Base-by-base conservation (phyloP, 176 grass and related monocot species). In the Avena insularis region DNA sequence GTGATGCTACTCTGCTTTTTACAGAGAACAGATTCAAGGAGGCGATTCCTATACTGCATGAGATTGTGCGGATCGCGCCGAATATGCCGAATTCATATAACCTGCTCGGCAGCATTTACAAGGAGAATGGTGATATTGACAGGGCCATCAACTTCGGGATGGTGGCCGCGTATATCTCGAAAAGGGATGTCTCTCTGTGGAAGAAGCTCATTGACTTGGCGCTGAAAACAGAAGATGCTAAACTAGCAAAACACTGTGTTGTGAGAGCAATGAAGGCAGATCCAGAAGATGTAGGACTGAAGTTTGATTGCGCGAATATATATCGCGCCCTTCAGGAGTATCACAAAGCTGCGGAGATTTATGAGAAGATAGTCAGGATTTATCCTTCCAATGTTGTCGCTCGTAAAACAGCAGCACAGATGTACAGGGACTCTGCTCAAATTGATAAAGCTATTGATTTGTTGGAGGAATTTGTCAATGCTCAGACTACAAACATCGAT, bases 181-280 rank as follows among this genome's bases (percentile, higher is more conserved):
- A 91, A 7, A 98, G 92, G 89, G 96, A 98, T 76, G 89, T 85
- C n/a, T 91, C 92, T 77, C 58, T 95, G 29, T 98, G 93, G 93
- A 93, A 82, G 78, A 98, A 95, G 76, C 92, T 98, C 33, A 74
- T 94, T 62, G 84, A 87, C 9, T 84, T 91, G 96, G 94, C 93
- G 23, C 68, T 82, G 90, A 90, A 94, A 73, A 88, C 86, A 45
- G 86, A 87, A 54, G 93, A 95, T 62, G 84, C 90, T 54, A 88
- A 89, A 73, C 87, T 95, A 49, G 83, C 93, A 78, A 95, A 87
- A 6, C 92, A 95, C 71, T 98, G 90, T 71, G 85, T 94, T 84
- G 84, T 82, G 53, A 98, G 94, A 70, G 96, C 96, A 47, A 95
- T 98, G 87, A 91, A 78, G 86, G 93, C 96, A 36, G 96, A 98